A percentile compares a stretch with the other conserved stretches of the same genome.
These are phyloP conservation scores for Hibiscus syriacus DNA, from an alignment of 345 rosid species.

Conservation along the genomic window DNA sequence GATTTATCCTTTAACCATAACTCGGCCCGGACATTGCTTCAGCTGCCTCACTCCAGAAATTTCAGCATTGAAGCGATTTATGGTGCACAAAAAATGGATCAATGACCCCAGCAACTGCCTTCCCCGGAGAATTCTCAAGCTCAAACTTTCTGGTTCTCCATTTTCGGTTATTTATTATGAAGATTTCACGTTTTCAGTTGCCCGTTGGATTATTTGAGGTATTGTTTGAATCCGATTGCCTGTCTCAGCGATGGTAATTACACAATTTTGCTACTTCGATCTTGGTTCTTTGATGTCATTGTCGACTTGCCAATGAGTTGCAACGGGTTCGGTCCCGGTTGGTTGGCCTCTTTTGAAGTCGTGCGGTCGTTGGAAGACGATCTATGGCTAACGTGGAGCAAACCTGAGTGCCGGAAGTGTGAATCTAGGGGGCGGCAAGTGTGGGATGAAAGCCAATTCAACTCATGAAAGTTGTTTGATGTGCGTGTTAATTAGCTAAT, in stretches of 20 bases:
- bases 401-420: slow-evolving; percentile 45
- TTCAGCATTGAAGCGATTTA: slow-evolving; percentile 51
- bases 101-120: slow-evolving; percentile 54
- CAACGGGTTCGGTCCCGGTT: slow-evolving; percentile 39
- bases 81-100: no score
- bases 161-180: slow-evolving; percentile 35
- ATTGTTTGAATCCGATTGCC: no score
- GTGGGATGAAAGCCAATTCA: slow-evolving; percentile 50
- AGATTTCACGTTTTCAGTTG: slow-evolving; percentile 51
- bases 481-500: no score
- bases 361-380: slow-evolving; percentile 25
- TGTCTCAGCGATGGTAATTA: slow-evolving; percentile 19
- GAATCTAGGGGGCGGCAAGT: slow-evolving; percentile 48
- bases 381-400: slow-evolving; percentile 36
- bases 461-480: slow-evolving; percentile 33
- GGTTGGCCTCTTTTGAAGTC: slow-evolving; percentile 42
- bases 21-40: not conserved
- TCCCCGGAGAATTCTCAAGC: slow-evolving; percentile 44
- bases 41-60: slow-evolving; percentile 22
- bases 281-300: slow-evolving; percentile 17
- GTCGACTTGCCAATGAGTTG: slow-evolving; percentile 29
- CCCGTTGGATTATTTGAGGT: slow-evolving; percentile 23
- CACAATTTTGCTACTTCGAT: slow-evolving; percentile 64
- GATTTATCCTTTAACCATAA: not conserved
- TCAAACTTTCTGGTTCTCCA: slow-evolving; percentile 49